These are phyloP conservation scores for Calonectria naviculata DNA, from an alignment of 2,329 filamentous ascomycete species.

Conservation along the genomic window DNA sequence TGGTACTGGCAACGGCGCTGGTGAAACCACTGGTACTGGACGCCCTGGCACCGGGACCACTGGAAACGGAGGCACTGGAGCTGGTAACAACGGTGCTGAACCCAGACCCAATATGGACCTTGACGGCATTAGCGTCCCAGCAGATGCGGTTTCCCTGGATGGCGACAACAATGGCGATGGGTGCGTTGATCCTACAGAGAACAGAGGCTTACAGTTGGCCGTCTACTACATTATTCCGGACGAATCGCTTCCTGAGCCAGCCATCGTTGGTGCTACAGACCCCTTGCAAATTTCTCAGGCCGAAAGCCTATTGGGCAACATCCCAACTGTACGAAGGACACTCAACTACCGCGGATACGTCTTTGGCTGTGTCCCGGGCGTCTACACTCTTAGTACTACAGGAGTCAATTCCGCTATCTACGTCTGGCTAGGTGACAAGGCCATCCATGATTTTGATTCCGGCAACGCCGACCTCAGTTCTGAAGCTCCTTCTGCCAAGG, in stretches of 20 bases:
- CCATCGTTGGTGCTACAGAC: neutral
- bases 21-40: neutral
- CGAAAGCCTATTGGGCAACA: neutral
- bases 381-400: neutral
- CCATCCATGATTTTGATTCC: neutral
- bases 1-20: neutral
- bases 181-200: neutral
- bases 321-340: neutral
- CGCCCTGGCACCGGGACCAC: neutral
- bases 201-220: neutral
- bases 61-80: neutral
- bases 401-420: neutral
- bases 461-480: neutral
- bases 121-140: neutral
- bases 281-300: neutral
- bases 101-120: neutral
- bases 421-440: constrained; percentile 8
- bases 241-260: neutral
- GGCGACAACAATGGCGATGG: neutral
- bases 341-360: neutral
- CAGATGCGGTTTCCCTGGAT: neutral
- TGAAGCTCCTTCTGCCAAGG: neutral
- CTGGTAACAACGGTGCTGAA: neutral
- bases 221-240: neutral
- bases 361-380: neutral